Percentiles rank a stretch among this genome's conserved stretches.
Evolutionary conservation across 1,284 basidiomycete genomes (phyloP).

Genomic region (Trichosporon inkin): DNA sequence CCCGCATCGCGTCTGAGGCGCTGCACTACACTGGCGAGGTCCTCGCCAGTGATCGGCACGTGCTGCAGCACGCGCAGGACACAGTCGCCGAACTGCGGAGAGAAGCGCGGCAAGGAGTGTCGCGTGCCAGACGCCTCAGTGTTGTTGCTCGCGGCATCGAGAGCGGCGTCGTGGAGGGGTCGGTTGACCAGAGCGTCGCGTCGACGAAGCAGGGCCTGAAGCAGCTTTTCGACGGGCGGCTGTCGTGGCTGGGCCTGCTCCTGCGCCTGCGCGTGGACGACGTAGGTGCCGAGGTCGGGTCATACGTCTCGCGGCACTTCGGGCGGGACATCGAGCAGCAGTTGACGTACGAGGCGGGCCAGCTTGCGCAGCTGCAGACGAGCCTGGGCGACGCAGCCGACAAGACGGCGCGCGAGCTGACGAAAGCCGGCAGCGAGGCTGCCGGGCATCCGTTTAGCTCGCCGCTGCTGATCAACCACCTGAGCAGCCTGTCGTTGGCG

Average conservation of each 20-base stretch:
- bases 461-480: slow-evolving; percentile 62
- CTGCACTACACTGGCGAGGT: slow-evolving; percentile 28
- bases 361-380: slow-evolving; percentile 59
- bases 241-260: slow-evolving; percentile 66
- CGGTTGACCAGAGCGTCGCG: slow-evolving; percentile 53
- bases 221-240: slow-evolving; percentile 54
- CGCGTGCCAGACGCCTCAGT: slow-evolving; percentile 32
- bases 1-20: slow-evolving; percentile 21
- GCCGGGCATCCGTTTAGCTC: slow-evolving; percentile 58
- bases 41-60: slow-evolving; percentile 28
- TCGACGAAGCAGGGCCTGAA: slow-evolving; percentile 56
- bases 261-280: slow-evolving; percentile 63
- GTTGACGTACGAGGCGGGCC: slow-evolving; percentile 68
- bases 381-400: slow-evolving; percentile 54
- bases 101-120: slow-evolving; percentile 25
- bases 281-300: slow-evolving; percentile 58
- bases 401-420: slow-evolving; percentile 32
- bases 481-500: slow-evolving; percentile 55
- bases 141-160: slow-evolving; percentile 36
- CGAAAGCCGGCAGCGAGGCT: slow-evolving; percentile 27
- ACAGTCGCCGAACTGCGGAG: slow-evolving; percentile 23
- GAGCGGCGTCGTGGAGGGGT: slow-evolving; percentile 53
- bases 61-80: slow-evolving; percentile 19
- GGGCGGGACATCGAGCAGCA: slow-evolving; percentile 64
- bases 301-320: slow-evolving; percentile 59